phyloP scores from a whole-genome alignment of 345 rosid genomes.

The Brassica cretica region DNA sequence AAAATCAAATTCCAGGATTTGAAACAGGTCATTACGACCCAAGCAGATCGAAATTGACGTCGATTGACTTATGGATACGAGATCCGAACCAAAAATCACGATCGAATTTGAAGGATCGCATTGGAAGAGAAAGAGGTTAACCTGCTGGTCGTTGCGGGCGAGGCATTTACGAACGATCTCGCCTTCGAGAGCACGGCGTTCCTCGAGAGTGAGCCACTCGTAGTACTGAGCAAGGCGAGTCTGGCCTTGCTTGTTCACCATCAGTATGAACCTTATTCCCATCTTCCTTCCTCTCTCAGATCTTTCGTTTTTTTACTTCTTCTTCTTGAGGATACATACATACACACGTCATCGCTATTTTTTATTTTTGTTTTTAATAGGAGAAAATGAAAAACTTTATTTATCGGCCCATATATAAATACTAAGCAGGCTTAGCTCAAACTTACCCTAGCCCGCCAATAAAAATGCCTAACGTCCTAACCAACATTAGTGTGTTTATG shows the following conservation, averaged over 20 bases:
- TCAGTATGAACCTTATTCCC: constrained; percentile 95
- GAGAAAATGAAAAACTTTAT: not conserved
- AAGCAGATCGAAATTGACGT: not conserved
- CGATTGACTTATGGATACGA: constrained; percentile 6
- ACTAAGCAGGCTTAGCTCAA: not conserved
- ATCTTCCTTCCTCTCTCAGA: constrained; percentile 37
- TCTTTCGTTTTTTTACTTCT: not conserved
- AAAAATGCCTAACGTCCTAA: no score
- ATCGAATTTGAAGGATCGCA: not conserved
- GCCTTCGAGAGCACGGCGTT: constrained; percentile 97
- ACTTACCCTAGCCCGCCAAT: not conserved
- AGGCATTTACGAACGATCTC: constrained; percentile 99
- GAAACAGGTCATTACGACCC: not conserved
- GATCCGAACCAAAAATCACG: constrained; percentile 4
- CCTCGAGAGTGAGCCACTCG: constrained; percentile 97
- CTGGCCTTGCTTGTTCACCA: constrained; percentile 99
- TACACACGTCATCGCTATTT: constrained; percentile 6
- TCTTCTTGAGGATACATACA: not conserved
- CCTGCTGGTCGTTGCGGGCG: constrained; percentile 97
- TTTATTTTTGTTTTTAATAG: not conserved
- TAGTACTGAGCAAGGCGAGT: constrained; percentile 97
- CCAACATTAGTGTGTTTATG: no score
- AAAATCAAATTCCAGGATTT: constrained; percentile 4
- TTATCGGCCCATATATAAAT: not conserved
- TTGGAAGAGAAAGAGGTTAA: constrained; percentile 5